Percentiles rank a stretch among this genome's conserved stretches.
Evolutionary conservation across 2,329 filamentous ascomycete genomes (phyloP).

Genomic region (Mariannaea elegans): DNA sequence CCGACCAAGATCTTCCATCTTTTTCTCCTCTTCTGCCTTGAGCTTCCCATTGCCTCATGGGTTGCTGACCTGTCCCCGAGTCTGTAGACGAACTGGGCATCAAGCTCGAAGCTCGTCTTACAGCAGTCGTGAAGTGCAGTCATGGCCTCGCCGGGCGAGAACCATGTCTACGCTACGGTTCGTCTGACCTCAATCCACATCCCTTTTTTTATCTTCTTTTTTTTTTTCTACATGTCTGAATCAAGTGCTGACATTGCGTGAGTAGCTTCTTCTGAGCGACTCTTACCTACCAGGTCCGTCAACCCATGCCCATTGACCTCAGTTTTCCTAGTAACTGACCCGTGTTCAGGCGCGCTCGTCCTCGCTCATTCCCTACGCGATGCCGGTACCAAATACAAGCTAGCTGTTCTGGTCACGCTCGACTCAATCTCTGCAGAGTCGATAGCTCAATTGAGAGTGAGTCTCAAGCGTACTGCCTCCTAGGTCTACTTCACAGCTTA

Average conservation of each 20-base stretch:
- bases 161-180: slow-evolving; percentile 67
- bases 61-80: slow-evolving; percentile 35
- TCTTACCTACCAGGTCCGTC: slow-evolving; percentile 86
- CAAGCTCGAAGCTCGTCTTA: slow-evolving; percentile 31
- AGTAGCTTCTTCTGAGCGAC: slow-evolving; percentile 89
- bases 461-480: slow-evolving; percentile 27
- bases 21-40: neutral
- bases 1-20: neutral
- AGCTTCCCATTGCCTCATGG: slow-evolving; percentile 29
- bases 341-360: slow-evolving; percentile 79
- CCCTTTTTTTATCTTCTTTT: neutral
- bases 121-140: slow-evolving; percentile 30
- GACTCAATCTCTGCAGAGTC: slow-evolving; percentile 81
- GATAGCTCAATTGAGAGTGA: slow-evolving; percentile 80
- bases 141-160: slow-evolving; percentile 52
- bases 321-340: slow-evolving; percentile 15
- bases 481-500: slow-evolving; percentile 12
- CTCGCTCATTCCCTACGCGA: slow-evolving; percentile 95
- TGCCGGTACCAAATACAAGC: slow-evolving; percentile 78
- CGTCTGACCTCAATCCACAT: slow-evolving; percentile 40
- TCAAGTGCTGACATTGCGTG: slow-evolving; percentile 6
- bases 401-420: slow-evolving; percentile 84
- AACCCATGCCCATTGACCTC: slow-evolving; percentile 21
- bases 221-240: neutral
- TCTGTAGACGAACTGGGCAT: slow-evolving; percentile 35